Evolutionary conservation across 2,329 filamentous ascomycete species (phyloP).

Genomic region (Mycogone perniciosa): DNA sequence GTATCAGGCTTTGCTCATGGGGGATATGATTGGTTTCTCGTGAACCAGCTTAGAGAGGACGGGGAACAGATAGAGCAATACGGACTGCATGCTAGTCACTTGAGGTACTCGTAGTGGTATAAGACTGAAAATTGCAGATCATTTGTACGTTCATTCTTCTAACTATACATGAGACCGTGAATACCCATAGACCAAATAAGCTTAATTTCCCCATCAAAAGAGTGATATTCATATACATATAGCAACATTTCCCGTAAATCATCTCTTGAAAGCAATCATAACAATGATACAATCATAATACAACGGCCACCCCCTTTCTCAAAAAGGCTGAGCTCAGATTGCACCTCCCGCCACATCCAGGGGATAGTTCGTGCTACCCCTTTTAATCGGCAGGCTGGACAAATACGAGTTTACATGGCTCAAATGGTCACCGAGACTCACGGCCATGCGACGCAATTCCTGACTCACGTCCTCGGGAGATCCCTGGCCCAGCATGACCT

Average conservation of each 20-base stretch:
- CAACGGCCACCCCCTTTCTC: no score
- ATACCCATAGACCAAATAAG: no score
- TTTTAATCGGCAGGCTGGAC: conserved; percentile 32
- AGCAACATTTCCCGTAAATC: not conserved
- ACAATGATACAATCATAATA: not conserved
- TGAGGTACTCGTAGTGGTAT: no score
- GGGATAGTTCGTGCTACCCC: conserved; percentile 24
- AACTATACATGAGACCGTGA: no score
- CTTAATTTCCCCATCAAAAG: no score
- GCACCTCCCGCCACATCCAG: conserved; percentile 7
- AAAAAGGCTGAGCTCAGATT: not conserved
- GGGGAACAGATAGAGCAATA: not conserved
- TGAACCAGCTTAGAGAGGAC: not conserved
- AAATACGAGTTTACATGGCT: conserved; percentile 40
- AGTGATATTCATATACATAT: not conserved
- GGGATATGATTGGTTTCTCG: conserved; percentile 49
- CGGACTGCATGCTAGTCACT: no score
- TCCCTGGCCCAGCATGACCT: conserved; percentile 50
- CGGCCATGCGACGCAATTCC: conserved; percentile 44
- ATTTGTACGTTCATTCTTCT: no score
- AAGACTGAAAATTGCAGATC: no score
- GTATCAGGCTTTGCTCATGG: conserved; percentile 71
- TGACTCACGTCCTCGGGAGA: conserved; percentile 45
- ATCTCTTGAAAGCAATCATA: not conserved
- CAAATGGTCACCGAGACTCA: conserved; percentile 44